These are phyloP conservation scores for Malbranchea cinnamomea DNA, from an alignment of 2,329 filamentous ascomycete species.

Conservation along the genomic window DNA sequence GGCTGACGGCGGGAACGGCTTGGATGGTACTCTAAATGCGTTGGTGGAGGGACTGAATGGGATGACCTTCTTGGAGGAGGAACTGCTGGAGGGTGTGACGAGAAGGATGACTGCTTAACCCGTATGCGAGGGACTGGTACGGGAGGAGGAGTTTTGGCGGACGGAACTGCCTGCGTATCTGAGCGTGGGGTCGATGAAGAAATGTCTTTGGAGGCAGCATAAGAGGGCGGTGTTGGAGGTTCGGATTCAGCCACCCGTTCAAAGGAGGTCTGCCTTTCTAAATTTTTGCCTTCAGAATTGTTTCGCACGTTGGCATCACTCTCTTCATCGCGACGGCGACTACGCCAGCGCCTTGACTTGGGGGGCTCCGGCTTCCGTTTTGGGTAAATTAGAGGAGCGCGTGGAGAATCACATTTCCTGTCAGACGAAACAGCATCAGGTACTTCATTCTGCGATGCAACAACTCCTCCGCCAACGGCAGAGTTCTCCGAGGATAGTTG, in stretches of 20 bases:
- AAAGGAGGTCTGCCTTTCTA: constrained; percentile 1
- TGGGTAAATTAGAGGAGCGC: no score
- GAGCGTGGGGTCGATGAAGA: background rate
- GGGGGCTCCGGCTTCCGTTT: constrained; percentile 28
- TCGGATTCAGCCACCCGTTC: constrained; percentile 6
- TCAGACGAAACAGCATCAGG: constrained; percentile 72
- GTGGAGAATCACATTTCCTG: constrained; percentile 24
- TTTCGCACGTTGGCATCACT: constrained; percentile 14
- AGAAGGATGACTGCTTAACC: constrained; percentile 2
- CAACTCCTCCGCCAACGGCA: constrained; percentile 58
- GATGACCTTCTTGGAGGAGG: constrained; percentile 27
- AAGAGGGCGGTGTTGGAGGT: constrained; percentile 3
- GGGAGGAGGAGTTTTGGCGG: background rate
- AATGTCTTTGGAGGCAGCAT: no score
- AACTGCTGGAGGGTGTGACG: constrained; percentile 22
- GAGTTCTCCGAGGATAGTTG: no score
- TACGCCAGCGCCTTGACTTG: constrained; percentile 28
- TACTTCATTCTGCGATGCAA: constrained; percentile 67
- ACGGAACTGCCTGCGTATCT: background rate
- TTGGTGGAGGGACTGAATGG: constrained; percentile 13
- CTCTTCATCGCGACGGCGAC: constrained; percentile 19
- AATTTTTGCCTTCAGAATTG: constrained; percentile 2
- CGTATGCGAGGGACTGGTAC: constrained; percentile 3
- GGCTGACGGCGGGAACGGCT: constrained; percentile 9
- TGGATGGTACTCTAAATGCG: constrained; percentile 7